Conservation (phyloP, 176 grass and related monocot genomes). For the Bolboschoenus planiculmis region DNA sequence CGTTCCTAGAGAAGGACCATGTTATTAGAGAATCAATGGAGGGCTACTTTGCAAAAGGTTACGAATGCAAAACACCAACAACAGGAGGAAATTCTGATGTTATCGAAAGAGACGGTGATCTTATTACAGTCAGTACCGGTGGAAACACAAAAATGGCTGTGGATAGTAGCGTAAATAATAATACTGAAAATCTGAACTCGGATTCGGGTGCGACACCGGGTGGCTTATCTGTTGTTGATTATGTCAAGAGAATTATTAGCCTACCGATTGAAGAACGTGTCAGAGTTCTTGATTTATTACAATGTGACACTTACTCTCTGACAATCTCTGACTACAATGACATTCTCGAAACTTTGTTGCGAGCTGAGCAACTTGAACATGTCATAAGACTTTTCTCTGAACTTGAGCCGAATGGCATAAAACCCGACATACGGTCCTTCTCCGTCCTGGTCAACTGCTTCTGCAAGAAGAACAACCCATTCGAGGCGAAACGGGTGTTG, state of each 20-base stretch:
- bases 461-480: slow-evolving; percentile 53
- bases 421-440: slow-evolving; percentile 48
- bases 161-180: neutral
- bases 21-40: neutral
- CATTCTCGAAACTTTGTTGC: slow-evolving; percentile 54
- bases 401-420: slow-evolving; percentile 31
- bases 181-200: neutral
- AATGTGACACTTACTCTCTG: slow-evolving; percentile 43
- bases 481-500: slow-evolving; percentile 51
- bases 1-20: neutral
- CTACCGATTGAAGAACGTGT: slow-evolving; percentile 68
- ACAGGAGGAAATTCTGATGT: slow-evolving; percentile 8
- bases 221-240: slow-evolving; percentile 29
- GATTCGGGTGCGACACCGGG: neutral
- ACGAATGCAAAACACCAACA: neutral
- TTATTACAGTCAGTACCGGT: neutral
- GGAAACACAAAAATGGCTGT: neutral
- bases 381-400: slow-evolving; percentile 47
- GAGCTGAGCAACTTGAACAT: slow-evolving; percentile 46
- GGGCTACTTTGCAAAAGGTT: neutral
- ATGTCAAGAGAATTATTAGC: slow-evolving; percentile 43
- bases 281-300: slow-evolving; percentile 72
- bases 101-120: neutral
- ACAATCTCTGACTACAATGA: slow-evolving; percentile 89
- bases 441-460: slow-evolving; percentile 51